Evolutionary conservation across 1,284 basidiomycete species (phyloP).

Genomic region (Lignosus rhinocerotis): DNA sequence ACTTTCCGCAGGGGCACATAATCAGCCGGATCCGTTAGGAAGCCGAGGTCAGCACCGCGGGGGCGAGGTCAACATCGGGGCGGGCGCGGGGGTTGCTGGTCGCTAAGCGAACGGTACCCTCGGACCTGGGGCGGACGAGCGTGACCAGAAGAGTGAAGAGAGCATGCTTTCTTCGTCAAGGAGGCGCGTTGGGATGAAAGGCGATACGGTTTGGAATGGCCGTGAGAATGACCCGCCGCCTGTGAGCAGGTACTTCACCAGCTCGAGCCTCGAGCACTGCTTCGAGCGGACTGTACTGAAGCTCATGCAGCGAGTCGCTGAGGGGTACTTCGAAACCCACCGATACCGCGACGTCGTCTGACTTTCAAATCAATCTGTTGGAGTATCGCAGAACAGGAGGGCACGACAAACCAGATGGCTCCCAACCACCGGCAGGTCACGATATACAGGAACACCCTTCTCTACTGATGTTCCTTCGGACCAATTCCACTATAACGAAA

Average conservation of each 20-base stretch:
- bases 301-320: slow-evolving; percentile 27
- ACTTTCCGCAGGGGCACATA: slow-evolving; percentile 26
- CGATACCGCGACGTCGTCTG: slow-evolving; percentile 34
- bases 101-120: slow-evolving; percentile 34
- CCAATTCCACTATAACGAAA: slow-evolving; percentile 29
- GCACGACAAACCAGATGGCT: slow-evolving; percentile 23
- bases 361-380: no score
- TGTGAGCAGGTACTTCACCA: slow-evolving; percentile 32
- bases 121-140: slow-evolving; percentile 34
- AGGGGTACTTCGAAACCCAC: slow-evolving; percentile 32
- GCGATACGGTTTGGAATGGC: slow-evolving; percentile 31
- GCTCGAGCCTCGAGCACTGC: slow-evolving; percentile 29
- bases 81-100: slow-evolving; percentile 34
- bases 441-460: slow-evolving; percentile 29
- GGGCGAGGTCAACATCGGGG: slow-evolving; percentile 35
- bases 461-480: slow-evolving; percentile 28
- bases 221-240: slow-evolving; percentile 33
- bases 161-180: slow-evolving; percentile 11
- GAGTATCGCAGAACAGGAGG: no score
- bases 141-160: slow-evolving; percentile 32
- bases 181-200: slow-evolving; percentile 30
- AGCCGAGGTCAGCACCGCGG: slow-evolving; percentile 27
- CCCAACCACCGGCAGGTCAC: slow-evolving; percentile 37
- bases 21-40: slow-evolving; percentile 22
- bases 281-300: slow-evolving; percentile 18